Base-by-base conservation (phyloP, 2,329 filamentous ascomycete species). In the Neonectria hederae region DNA sequence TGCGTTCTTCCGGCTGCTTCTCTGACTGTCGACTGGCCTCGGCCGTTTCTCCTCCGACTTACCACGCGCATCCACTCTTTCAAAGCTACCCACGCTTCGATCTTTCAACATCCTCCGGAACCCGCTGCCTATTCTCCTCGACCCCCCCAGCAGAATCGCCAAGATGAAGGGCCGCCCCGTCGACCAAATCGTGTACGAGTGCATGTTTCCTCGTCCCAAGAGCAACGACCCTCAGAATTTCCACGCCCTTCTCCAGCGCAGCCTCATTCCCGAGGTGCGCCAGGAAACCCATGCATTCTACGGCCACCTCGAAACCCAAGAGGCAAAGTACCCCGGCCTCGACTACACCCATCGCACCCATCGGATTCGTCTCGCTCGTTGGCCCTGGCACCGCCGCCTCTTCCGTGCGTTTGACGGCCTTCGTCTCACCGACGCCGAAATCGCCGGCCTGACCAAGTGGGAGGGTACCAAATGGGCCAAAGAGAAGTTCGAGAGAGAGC, bases 401-500 rank as follows among this genome's bases (percentile, higher is more conserved):
- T 94, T 95, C 77, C 87, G 89, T 43, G 90, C 91, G 28, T 93
- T 95, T 73, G 90, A 94, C 77, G 81, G 79, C 26, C 83, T 94
- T 24, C 84, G 84, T 46, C 83, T 94, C 42, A 95, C 92, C 8
- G 81, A 87, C 62, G 81, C 83, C 71, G 92, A 95, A 76, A 92
- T 95, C 70, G 84, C 87, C 58, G 83, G 83, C 53, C 82, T 94
- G 75, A 94, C 92, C 63, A 90, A 92, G 74, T 95, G 92, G 92
- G 92, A 94, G 80, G 92, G 92, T 62, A 94, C 92, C 10, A 89
- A 90, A 66, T 94, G 92, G 92, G 92, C 92, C 65, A 90, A 93
- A 75, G 90, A 94, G 75, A 87, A 91, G 59, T 95, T 89, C 75
- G 92, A 95, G 81, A 85, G 86, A 62, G 92, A 94, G 74, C 90